A percentile compares a stretch with the other conserved stretches of the same genome.
Conservation (phyloP, 208 protist genomes). For the Leishmania martiniquensis region DNA sequence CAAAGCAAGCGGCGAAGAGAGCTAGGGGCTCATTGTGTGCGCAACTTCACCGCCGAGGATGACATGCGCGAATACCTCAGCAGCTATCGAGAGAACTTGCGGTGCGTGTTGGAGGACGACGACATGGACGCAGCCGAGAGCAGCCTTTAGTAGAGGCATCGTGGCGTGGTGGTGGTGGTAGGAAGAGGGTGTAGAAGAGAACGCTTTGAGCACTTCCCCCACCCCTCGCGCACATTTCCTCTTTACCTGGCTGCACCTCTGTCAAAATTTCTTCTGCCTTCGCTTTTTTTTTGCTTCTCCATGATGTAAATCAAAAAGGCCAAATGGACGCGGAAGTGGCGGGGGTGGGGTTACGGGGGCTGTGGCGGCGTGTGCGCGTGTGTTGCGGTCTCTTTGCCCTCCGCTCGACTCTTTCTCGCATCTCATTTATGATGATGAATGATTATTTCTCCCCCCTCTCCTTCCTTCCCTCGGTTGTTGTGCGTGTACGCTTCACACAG, state of each 20-base stretch:
- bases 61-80: conserved; percentile 40
- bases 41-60: conserved; percentile 35
- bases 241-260: neutral
- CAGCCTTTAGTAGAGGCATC: neutral
- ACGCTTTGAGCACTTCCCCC: neutral
- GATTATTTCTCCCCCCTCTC: no score
- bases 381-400: neutral
- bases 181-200: no score
- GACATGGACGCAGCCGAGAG: neutral
- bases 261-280: neutral
- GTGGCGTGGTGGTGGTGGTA: neutral
- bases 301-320: conserved; percentile 5
- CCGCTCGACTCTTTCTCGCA: no score
- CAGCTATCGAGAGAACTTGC: conserved; percentile 22
- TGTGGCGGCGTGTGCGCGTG: neutral
- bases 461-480: neutral
- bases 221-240: neutral
- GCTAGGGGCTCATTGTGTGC: conserved; percentile 30
- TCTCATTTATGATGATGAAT: no score
- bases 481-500: no score
- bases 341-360: neutral
- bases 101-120: conserved; percentile 10
- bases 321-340: neutral
- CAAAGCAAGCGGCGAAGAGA: conserved; percentile 18
- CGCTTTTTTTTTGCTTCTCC: neutral